These are phyloP conservation scores for Aurantiochytrium sp. DNA, from an alignment of 108 stramenopile genomes.

Conservation along the genomic window DNA sequence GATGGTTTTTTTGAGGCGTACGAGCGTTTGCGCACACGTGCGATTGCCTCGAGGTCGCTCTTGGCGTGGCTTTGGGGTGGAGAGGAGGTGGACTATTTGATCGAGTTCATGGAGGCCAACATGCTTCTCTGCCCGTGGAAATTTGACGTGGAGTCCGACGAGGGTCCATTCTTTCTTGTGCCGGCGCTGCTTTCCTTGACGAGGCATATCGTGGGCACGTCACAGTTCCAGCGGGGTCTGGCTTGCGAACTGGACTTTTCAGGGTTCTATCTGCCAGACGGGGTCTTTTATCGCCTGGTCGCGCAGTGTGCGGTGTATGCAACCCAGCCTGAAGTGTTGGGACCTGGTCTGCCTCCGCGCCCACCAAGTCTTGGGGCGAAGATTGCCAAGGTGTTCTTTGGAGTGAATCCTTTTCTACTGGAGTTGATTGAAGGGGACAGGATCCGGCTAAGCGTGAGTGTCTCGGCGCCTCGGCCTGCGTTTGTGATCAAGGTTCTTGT, in stretches of 20 bases:
- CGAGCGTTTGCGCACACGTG: not conserved
- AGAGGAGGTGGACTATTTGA: not conserved
- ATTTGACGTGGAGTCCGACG: not conserved
- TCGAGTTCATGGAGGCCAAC: not conserved
- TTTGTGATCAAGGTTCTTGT: too few relatives aligned
- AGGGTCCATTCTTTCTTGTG: not conserved
- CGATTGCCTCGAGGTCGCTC: not conserved
- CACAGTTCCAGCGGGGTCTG: not conserved
- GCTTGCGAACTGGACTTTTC: not conserved
- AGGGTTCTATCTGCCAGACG: not conserved
- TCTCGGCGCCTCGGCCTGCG: too few relatives aligned
- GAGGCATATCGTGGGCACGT: not conserved
- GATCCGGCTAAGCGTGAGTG: too few relatives aligned
- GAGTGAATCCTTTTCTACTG: too few relatives aligned
- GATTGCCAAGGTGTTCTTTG: too few relatives aligned
- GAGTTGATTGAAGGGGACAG: too few relatives aligned
- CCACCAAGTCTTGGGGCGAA: too few relatives aligned
- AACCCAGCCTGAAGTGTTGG: not conserved
- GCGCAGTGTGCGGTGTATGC: not conserved
- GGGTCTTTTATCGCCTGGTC: not conserved
- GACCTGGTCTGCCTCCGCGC: too few relatives aligned
- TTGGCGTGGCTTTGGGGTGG: not conserved
- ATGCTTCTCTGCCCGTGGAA: not conserved
- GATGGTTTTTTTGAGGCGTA: not conserved
- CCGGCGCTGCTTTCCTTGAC: not conserved